These are phyloP conservation scores for Coemansia brasiliensis DNA, from an alignment of 192 early-diverging fungal species.

Conservation along the genomic window DNA sequence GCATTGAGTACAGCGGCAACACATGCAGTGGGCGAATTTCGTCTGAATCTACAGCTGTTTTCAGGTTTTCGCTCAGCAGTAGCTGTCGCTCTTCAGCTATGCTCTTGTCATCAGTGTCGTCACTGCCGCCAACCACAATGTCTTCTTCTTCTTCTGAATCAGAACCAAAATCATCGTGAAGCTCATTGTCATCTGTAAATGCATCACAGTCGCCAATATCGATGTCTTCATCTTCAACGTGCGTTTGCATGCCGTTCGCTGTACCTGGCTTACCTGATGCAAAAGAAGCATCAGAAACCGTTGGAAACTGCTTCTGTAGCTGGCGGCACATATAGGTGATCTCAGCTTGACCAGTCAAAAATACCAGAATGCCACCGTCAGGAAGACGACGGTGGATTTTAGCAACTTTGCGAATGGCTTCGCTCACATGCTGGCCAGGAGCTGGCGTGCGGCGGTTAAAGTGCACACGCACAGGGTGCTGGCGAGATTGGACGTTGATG, in stretches of 20 bases:
- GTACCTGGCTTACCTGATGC: too few species aligned
- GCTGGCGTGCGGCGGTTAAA: slow-evolving; percentile 90
- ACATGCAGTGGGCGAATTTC: slow-evolving; percentile 68
- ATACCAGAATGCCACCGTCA: slow-evolving; percentile 90
- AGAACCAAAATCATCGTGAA: slow-evolving; percentile 39
- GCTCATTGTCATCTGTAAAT: slow-evolving; percentile 45
- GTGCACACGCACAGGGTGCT: slow-evolving; percentile 85
- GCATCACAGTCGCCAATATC: slow-evolving; percentile 47
- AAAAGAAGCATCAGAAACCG: background rate
- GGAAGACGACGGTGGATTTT: slow-evolving; percentile 96
- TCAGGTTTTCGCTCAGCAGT: slow-evolving; percentile 49
- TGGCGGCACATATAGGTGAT: slow-evolving; percentile 76
- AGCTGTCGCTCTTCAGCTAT: slow-evolving; percentile 53
- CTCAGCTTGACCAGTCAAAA: slow-evolving; percentile 94
- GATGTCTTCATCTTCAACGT: slow-evolving; percentile 57
- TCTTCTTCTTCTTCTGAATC: slow-evolving; percentile 61
- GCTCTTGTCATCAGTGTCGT: slow-evolving; percentile 54
- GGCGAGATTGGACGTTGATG: slow-evolving; percentile 88
- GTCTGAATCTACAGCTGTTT: slow-evolving; percentile 9
- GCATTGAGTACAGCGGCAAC: slow-evolving; percentile 93
- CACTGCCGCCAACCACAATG: slow-evolving; percentile 56
- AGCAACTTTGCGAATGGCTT: slow-evolving; percentile 86
- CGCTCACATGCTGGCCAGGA: slow-evolving; percentile 77
- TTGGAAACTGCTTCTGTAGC: slow-evolving; percentile 73
- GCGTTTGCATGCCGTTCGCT: slow-evolving; percentile 47